Percentiles rank a stretch among this genome's conserved stretches.
Conservation (phyloP, 768 basidiomycete species). For the Lactarius vividus region DNA sequence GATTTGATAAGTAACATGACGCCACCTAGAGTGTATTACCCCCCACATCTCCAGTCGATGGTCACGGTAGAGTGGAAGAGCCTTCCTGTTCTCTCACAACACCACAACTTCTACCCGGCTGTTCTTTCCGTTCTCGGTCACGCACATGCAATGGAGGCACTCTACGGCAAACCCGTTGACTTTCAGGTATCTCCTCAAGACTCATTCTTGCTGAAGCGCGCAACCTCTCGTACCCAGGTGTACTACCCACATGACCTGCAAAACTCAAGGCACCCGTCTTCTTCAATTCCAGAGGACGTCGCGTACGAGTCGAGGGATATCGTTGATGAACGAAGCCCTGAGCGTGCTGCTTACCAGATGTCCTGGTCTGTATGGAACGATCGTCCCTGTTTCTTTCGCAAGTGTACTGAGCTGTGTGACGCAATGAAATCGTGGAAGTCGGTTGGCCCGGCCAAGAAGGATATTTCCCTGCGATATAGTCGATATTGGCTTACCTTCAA, state of each 20-base stretch:
- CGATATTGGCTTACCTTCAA: conserved; percentile 14
- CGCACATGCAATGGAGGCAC: background rate
- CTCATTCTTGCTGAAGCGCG: background rate
- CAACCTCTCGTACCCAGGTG: conserved; percentile 1
- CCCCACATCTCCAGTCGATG: background rate
- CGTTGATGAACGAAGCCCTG: background rate
- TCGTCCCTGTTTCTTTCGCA: background rate
- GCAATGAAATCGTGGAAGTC: background rate
- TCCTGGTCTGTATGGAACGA: conserved; percentile 2
- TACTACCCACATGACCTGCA: conserved; percentile 9
- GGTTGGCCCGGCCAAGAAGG: background rate
- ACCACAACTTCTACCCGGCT: conserved; percentile 3
- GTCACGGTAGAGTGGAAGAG: conserved; percentile 1
- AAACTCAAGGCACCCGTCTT: background rate
- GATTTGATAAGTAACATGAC: background rate
- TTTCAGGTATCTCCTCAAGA: background rate
- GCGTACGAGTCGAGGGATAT: conserved; percentile 6
- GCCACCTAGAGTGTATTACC: conserved; percentile 6
- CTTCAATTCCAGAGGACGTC: background rate
- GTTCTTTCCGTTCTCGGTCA: conserved; percentile 1
- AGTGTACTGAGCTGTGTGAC: background rate
- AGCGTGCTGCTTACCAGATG: background rate
- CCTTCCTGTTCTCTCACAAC: conserved; percentile 14
- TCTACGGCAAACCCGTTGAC: background rate
- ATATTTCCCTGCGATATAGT: conserved; percentile 7